Base-by-base conservation (phyloP, 768 basidiomycete species). In the Hemileccinum rubropunctum region DNA sequence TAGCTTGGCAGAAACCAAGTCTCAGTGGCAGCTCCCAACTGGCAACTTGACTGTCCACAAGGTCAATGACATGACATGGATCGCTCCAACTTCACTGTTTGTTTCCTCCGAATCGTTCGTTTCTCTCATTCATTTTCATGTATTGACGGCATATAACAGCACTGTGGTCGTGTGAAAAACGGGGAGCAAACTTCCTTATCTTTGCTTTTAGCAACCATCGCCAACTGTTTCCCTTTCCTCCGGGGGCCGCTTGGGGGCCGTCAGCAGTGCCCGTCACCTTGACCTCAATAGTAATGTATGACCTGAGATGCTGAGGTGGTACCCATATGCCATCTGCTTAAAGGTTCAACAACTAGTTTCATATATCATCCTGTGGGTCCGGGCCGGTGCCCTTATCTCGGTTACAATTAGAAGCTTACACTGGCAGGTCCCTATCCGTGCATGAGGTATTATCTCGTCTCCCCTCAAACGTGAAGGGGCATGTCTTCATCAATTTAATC, bases 351-450 rank as follows among this genome's bases (percentile, higher is more conserved):
- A 28, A 9, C 9, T 9, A 28, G 27, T 28, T 28, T 28, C 33
- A 14, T 14, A 30, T 34, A 26, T 15, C 35, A 32, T 39, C 27
- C 17, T 30, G 32, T 17, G 46, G 1, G n/a, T n/a, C n/a, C n/a
- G n/a, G n/a, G n/a, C n/a, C n/a, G n/a, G 20, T 26, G n/a, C 11
- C 39, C 30, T 54, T 54, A 55, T 54, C 53, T 54, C 53, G 40
- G 45, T 3, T 41, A 33, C 17, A 26, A 37, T 20, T 9, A 20
- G 18, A 37, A 11, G 18, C 36, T 37, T 18, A 37, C 6, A 20
- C 34, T n/a, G 15, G 34, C 2, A 35, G 23, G 3, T 23, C 23
- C 3, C 17, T 45, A 20, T 23, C 11, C 21, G 7, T 45, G 35
- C 23, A 23, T 17, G 23, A 56, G 26, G 42, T 17, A 35, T 28